These are phyloP conservation scores for Bjerkandera adusta DNA, from an alignment of 1,284 basidiomycete species.

Conservation along the genomic window DNA sequence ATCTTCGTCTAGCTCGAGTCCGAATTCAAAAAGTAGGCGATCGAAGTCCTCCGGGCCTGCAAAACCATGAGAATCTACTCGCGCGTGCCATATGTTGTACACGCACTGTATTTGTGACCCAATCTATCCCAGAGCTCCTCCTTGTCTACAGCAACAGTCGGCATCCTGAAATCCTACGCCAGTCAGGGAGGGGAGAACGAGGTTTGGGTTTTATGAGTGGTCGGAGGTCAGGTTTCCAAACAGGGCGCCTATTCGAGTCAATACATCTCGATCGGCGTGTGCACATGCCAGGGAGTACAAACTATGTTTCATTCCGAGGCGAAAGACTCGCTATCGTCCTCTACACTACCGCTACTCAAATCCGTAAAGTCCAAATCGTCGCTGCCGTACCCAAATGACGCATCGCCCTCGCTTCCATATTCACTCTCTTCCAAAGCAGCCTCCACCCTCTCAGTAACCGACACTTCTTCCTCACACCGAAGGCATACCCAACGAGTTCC, in stretches of 20 bases:
- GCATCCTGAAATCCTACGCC: slow-evolving; percentile 53
- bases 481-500: slow-evolving; percentile 73
- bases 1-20: slow-evolving; percentile 96
- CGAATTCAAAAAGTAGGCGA: slow-evolving; percentile 95
- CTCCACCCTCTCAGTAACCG: slow-evolving; percentile 48
- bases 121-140: slow-evolving; percentile 90
- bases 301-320: slow-evolving; percentile 20
- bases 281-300: background rate
- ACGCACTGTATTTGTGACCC: slow-evolving; percentile 80
- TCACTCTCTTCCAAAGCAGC: slow-evolving; percentile 35
- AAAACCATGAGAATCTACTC: background rate
- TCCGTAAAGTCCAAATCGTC: slow-evolving; percentile 31
- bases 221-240: background rate
- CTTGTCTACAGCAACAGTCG: slow-evolving; percentile 95
- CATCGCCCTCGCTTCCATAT: slow-evolving; percentile 27
- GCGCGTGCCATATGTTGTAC: background rate
- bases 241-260: slow-evolving; percentile 6
- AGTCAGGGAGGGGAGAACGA: background rate
- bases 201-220: background rate
- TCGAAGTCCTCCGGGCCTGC: slow-evolving; percentile 93
- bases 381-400: slow-evolving; percentile 28
- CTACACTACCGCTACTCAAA: slow-evolving; percentile 30
- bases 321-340: slow-evolving; percentile 47
- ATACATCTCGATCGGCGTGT: slow-evolving; percentile 3
- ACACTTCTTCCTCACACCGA: slow-evolving; percentile 65